phyloP scores from a whole-genome alignment of 345 rosid genomes.

The Brassica nigra region DNA sequence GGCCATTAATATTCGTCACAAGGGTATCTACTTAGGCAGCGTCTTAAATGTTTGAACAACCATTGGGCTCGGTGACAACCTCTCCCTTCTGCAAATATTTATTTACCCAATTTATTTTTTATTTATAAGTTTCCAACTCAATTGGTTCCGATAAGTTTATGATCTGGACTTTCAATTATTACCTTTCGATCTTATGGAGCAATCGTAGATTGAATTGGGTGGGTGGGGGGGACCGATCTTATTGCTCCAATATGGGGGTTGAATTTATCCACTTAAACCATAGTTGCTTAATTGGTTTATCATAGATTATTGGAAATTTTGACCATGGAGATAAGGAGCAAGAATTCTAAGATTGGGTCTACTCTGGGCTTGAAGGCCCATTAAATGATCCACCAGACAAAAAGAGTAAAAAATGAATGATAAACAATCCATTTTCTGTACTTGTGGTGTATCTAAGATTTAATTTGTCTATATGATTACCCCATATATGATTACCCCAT shows the following conservation, averaged over 20 bases:
- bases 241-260: not conserved
- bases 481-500: not conserved
- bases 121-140: not conserved
- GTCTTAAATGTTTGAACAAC: constrained; percentile 32
- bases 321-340: not conserved
- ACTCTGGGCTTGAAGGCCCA: not conserved
- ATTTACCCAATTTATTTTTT: not conserved
- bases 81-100: not conserved
- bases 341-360: not conserved
- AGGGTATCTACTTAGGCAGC: constrained; percentile 29
- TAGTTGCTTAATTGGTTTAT: not conserved
- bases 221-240: not conserved
- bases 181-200: not conserved
- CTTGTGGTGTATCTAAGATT: not conserved
- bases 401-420: constrained; percentile 4
- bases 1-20: constrained; percentile 5
- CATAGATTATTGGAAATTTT: not conserved
- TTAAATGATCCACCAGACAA: not conserved
- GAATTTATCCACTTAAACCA: not conserved
- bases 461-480: not conserved
- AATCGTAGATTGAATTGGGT: not conserved
- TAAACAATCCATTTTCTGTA: not conserved
- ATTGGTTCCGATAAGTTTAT: constrained; percentile 4
- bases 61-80: not conserved
- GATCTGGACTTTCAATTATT: not conserved